These are phyloP conservation scores for Neonectria punicea DNA, from an alignment of 2,329 filamentous ascomycete species.

Conservation along the genomic window DNA sequence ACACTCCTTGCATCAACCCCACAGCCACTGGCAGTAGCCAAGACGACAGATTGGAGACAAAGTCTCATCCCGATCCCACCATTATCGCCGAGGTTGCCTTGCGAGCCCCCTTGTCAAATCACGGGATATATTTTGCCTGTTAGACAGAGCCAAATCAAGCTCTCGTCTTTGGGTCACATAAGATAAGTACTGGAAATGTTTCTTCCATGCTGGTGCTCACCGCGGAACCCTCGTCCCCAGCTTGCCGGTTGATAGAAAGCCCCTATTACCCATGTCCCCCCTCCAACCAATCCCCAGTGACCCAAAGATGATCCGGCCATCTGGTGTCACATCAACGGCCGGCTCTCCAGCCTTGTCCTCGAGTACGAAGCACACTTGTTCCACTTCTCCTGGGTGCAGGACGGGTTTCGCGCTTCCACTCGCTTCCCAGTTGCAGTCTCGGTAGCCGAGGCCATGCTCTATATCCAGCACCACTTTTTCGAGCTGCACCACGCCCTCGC, in stretches of 20 bases:
- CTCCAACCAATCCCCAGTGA: slow-evolving; percentile 90
- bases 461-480: slow-evolving; percentile 71
- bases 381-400: slow-evolving; percentile 70
- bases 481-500: slow-evolving; percentile 82
- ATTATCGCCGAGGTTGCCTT: neutral
- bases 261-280: slow-evolving; percentile 87
- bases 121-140: neutral
- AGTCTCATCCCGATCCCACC: neutral
- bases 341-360: slow-evolving; percentile 50
- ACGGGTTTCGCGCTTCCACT: slow-evolving; percentile 60
- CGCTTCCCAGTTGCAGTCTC: slow-evolving; percentile 67
- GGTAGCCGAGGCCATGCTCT: slow-evolving; percentile 60
- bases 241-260: slow-evolving; percentile 88
- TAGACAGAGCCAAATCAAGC: neutral
- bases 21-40: neutral
- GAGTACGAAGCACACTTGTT: slow-evolving; percentile 73
- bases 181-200: slow-evolving; percentile 9
- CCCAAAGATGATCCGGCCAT: slow-evolving; percentile 76
- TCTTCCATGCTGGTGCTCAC: slow-evolving; percentile 36
- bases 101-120: neutral
- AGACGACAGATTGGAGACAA: neutral
- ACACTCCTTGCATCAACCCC: slow-evolving; percentile 3
- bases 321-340: slow-evolving; percentile 59
- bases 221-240: slow-evolving; percentile 63
- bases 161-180: slow-evolving; percentile 1